Evolutionary conservation across 108 stramenopile genomes (phyloP).

Genomic region (Licmophora abbreviata): DNA sequence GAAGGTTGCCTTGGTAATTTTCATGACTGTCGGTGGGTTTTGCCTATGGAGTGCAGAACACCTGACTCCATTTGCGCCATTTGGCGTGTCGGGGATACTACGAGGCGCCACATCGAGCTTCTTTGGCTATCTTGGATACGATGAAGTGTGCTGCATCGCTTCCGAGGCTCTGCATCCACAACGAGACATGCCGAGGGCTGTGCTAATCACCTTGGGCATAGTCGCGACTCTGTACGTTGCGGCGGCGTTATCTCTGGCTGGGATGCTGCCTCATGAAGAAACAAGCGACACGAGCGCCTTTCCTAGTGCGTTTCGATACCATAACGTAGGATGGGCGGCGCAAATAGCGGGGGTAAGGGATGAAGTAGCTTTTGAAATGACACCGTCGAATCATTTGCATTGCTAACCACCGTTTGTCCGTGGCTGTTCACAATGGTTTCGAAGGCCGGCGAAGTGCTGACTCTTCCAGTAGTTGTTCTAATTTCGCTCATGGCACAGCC

Average conservation of each 20-base stretch:
- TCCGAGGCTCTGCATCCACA: conserved; percentile 78
- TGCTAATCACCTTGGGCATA: conserved; percentile 59
- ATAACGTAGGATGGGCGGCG: conserved; percentile 48
- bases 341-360: conserved; percentile 45
- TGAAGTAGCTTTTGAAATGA: no score
- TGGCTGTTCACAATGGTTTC: no score
- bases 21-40: conserved; percentile 83
- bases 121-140: conserved; percentile 92
- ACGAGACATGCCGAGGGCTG: conserved; percentile 66
- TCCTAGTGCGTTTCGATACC: conserved; percentile 59
- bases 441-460: conserved; percentile 86
- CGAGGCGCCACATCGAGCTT: conserved; percentile 72
- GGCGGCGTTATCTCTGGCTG: conserved; percentile 73
- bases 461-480: conserved; percentile 87
- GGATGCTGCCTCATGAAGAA: conserved; percentile 65
- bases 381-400: no score
- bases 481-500: conserved; percentile 87
- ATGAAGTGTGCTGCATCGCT: conserved; percentile 82
- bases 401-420: no score
- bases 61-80: conserved; percentile 46
- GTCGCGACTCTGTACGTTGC: conserved; percentile 67
- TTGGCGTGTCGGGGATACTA: conserved; percentile 49
- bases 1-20: conserved; percentile 70
- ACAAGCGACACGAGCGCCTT: conserved; percentile 62
- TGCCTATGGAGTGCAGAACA: conserved; percentile 47